Base-by-base conservation (phyloP, 805 yeast species). In the Lachancea dasiensis region DNA sequence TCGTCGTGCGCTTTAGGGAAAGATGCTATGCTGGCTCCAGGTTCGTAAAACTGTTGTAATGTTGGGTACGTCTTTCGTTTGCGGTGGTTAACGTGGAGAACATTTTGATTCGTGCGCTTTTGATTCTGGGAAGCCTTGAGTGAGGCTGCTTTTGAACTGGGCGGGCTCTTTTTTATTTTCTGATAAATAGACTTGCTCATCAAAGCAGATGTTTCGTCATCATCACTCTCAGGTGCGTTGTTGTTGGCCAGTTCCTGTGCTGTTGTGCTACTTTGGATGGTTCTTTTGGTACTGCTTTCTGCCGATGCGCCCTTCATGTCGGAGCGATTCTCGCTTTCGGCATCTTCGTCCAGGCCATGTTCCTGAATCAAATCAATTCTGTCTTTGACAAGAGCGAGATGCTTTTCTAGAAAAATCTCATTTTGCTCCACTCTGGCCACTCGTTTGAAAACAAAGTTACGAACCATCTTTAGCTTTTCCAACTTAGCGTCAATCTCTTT, bases 341-440 rank as follows among this genome's bases (percentile, higher is more conserved):
- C 38, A 18, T 46, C 52, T 15, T 45, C 63, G 8, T 55, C 57
- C 44, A 60, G 47, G 26, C 60, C 64, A 26, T 68, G 60, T 34
- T 67, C 72, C 41, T 63, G 59, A 13, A 73, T 59, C 45, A 70
- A 54, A 24, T 64, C 65, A 31, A 73, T 52, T 41, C 77, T 57
- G 24, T 65, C 64, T 37, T 66, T 65, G 8, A 74, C 63, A 26
- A 68, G 68, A 6, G 60, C 52, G 27, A 74, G 45, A 41, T 68
- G 69, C 23, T 65, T 65, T 45, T 79, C 85, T 31, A 79, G 49
- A 34, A 61, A 64, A n/a, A 70, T 56, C 53, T 80, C 84, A 47
- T 75, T 72, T 44, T 72, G 72, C 55, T 82, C 90, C 38, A 77
- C 67, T 21, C 61, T 61, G 2, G 80, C 79, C 28, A 82, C 73